Evolutionary conservation across 768 basidiomycete species (phyloP).

Genomic region (Calocera cornea): DNA sequence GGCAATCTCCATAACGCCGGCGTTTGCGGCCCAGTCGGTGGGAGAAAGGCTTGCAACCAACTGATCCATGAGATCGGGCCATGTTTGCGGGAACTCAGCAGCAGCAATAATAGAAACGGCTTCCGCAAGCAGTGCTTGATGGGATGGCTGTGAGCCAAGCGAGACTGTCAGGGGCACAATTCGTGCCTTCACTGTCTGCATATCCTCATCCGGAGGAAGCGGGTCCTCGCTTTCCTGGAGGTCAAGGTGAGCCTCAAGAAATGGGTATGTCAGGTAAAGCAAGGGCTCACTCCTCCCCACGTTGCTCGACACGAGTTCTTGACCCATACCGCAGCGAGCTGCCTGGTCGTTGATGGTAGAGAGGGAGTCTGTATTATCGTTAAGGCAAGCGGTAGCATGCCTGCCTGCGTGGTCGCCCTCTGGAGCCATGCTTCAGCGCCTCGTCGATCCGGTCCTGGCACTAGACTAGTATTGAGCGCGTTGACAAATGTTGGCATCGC

Average conservation of each 20-base stretch:
- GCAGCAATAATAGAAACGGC: conserved; percentile 83
- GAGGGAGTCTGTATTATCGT: not conserved
- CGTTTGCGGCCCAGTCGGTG: conserved; percentile 70
- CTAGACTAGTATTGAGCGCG: not conserved
- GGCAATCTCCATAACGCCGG: conserved; percentile 83
- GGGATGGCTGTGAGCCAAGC: conserved; percentile 24
- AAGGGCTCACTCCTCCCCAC: not conserved
- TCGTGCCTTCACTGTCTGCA: conserved; percentile 26
- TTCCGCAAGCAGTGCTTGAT: conserved; percentile 74
- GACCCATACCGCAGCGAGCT: not conserved
- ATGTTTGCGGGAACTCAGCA: conserved; percentile 78
- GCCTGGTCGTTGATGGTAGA: not conserved
- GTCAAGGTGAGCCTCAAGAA: not conserved
- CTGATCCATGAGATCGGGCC: conserved; percentile 90
- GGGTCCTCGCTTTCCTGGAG: not conserved
- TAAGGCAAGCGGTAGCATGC: not conserved
- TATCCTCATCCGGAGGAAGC: conserved; percentile 15
- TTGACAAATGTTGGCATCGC: not conserved
- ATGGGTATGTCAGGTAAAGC: not conserved
- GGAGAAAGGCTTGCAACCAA: conserved; percentile 69
- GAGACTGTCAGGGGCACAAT: conserved; percentile 32
- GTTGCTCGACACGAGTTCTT: not conserved
- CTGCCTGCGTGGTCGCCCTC: not conserved
- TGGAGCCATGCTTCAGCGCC: not conserved
- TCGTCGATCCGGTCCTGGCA: not conserved